Conservation (phyloP, 257 asterid genomes). For the Rubia yunnanensis region DNA sequence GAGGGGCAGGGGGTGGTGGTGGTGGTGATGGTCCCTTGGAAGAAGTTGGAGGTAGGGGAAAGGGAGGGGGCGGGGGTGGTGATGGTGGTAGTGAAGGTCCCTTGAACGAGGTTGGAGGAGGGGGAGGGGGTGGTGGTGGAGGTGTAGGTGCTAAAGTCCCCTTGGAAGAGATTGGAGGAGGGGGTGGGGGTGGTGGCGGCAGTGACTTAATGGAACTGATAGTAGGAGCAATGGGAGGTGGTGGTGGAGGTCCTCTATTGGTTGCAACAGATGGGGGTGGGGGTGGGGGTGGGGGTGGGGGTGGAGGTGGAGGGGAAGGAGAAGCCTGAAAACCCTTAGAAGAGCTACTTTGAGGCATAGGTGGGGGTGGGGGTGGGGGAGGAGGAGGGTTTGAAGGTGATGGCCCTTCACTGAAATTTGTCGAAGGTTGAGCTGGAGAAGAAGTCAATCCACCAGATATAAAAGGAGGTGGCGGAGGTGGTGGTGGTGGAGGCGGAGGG, state of each 20-base stretch:
- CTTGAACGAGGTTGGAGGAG: constrained; percentile 4
- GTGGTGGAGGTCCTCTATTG: constrained; percentile 10
- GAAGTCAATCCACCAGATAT: constrained; percentile 1
- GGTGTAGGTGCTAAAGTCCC: neutral
- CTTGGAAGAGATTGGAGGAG: neutral
- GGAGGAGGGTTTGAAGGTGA: neutral
- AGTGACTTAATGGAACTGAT: neutral
- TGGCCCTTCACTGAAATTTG: neutral
- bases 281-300: constrained; percentile 15
- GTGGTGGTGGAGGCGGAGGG: constrained; percentile 10
- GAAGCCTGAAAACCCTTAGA: constrained; percentile 11
- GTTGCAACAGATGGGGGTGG: neutral
- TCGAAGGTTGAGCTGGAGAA: constrained; percentile 11
- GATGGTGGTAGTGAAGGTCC: constrained; percentile 9
- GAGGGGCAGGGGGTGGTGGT: constrained; percentile 13
- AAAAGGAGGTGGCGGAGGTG: neutral
- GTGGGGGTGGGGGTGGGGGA: constrained; percentile 15
- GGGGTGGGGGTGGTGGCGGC: constrained; percentile 1
- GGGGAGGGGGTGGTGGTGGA: constrained; percentile 15
- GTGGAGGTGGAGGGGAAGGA: constrained; percentile 17
- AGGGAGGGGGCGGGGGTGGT: constrained; percentile 18
- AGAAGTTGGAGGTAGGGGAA: too few species aligned
- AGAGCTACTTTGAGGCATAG: constrained; percentile 2
- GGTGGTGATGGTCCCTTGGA: constrained; percentile 7
- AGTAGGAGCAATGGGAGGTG: constrained; percentile 14